A percentile compares a stretch with the other conserved stretches of the same genome.
Conservation (phyloP, 2,329 filamentous ascomycete species). For the Cladophialophora immunda region DNA sequence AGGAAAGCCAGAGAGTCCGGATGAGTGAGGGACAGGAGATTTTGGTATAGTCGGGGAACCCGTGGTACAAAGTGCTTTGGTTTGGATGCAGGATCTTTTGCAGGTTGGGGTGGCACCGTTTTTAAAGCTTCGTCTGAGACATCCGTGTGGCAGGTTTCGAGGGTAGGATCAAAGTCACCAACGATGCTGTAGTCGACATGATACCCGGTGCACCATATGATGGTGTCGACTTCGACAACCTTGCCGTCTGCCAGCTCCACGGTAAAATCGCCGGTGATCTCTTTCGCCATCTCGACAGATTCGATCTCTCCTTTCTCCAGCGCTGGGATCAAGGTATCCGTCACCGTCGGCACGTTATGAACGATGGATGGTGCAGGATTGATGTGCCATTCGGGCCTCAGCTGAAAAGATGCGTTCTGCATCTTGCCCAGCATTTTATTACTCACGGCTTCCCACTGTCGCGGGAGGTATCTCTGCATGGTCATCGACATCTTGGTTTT, state of each 20-base stretch:
- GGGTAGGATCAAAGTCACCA: conserved; percentile 42
- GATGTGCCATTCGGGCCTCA: conserved; percentile 42
- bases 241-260: conserved; percentile 46
- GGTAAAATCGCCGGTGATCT: conserved; percentile 40
- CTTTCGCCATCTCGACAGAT: conserved; percentile 27
- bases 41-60: conserved; percentile 44
- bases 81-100: not conserved
- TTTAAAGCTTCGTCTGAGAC: conserved; percentile 12
- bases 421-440: conserved; percentile 30
- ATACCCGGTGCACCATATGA: conserved; percentile 51
- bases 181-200: conserved; percentile 42
- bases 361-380: conserved; percentile 42
- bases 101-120: not conserved
- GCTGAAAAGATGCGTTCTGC: conserved; percentile 25
- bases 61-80: conserved; percentile 1
- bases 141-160: conserved; percentile 9
- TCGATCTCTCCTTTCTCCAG: conserved; percentile 43
- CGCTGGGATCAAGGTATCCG: conserved; percentile 43
- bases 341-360: conserved; percentile 44
- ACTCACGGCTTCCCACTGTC: conserved; percentile 21
- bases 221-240: conserved; percentile 45
- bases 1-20: conserved; percentile 46
- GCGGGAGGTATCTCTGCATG: conserved; percentile 29
- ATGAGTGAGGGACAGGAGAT: conserved; percentile 44
- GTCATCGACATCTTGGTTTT: conserved; percentile 29